Evolutionary conservation across 345 rosid species (phyloP).

Genomic region (Hibiscus mutabilis): DNA sequence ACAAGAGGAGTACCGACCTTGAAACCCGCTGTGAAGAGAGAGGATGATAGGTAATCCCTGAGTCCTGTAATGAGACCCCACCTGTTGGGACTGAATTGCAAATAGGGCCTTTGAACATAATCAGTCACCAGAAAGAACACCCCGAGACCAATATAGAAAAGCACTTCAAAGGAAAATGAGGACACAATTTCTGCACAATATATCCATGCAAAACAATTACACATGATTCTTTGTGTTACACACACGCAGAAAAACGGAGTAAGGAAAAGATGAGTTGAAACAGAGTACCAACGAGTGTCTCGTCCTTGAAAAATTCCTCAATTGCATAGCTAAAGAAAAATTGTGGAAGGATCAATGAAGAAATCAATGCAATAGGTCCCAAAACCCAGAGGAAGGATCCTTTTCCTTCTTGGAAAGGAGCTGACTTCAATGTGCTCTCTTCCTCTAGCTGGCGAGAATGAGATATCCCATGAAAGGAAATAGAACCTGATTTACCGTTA

Average conservation of each 20-base stretch:
- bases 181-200: slow-evolving; percentile 51
- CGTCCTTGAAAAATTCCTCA: too few relatives aligned
- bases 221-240: not conserved
- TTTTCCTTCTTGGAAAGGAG: slow-evolving; percentile 57
- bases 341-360: slow-evolving; percentile 68
- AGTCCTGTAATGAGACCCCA: slow-evolving; percentile 89
- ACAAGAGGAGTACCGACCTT: slow-evolving; percentile 55
- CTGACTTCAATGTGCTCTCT: slow-evolving; percentile 57
- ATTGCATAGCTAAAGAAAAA: slow-evolving; percentile 43
- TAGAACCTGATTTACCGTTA: slow-evolving; percentile 73
- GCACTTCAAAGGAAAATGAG: slow-evolving; percentile 49
- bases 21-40: slow-evolving; percentile 52
- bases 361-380: slow-evolving; percentile 59
- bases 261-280: too few relatives aligned
- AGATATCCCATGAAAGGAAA: slow-evolving; percentile 68
- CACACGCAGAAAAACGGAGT: not conserved
- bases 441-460: slow-evolving; percentile 72
- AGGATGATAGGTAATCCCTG: slow-evolving; percentile 60
- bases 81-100: slow-evolving; percentile 72
- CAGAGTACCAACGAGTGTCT: too few relatives aligned
- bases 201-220: not conserved
- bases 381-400: slow-evolving; percentile 69
- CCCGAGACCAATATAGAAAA: slow-evolving; percentile 69
- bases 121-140: slow-evolving; percentile 50
- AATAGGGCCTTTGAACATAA: slow-evolving; percentile 67